Evolutionary conservation across 2,329 filamentous ascomycete genomes (phyloP).

Genomic region (Corynespora cassiicola): DNA sequence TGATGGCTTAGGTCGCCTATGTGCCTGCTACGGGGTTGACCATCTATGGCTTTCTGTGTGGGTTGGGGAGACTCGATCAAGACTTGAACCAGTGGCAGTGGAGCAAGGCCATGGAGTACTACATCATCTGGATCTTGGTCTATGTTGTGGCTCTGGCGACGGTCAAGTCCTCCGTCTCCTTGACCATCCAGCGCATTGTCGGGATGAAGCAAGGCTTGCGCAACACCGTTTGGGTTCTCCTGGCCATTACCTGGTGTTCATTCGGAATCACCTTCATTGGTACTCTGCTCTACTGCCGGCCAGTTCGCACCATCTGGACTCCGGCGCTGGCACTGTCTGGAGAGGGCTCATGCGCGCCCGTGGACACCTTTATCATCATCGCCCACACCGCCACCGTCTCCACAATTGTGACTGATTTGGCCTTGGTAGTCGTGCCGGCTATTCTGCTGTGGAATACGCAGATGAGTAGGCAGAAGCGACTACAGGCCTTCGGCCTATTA

Average conservation of each 20-base stretch:
- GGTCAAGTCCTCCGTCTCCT: constrained; percentile 30
- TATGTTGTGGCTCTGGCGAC: constrained; percentile 29
- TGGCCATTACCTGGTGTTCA: constrained; percentile 25
- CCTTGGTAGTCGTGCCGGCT: constrained; percentile 24
- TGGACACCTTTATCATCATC: constrained; percentile 25
- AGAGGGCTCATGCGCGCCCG: constrained; percentile 20
- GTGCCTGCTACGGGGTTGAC: constrained; percentile 17
- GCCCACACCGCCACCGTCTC: constrained; percentile 25
- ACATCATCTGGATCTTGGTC: constrained; percentile 31
- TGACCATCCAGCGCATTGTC: constrained; percentile 31
- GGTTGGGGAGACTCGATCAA: constrained; percentile 22
- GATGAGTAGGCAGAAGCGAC: constrained; percentile 26
- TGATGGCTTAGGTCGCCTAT: constrained; percentile 26
- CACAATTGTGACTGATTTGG: constrained; percentile 27
- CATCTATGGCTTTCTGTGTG: constrained; percentile 21
- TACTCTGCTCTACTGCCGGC: constrained; percentile 24
- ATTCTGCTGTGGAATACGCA: constrained; percentile 31
- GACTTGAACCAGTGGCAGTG: constrained; percentile 28
- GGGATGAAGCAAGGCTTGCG: constrained; percentile 22
- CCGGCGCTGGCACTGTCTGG: constrained; percentile 16
- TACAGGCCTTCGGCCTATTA: constrained; percentile 27
- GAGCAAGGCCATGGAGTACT: constrained; percentile 25
- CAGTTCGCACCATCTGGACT: constrained; percentile 21
- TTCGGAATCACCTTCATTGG: constrained; percentile 29
- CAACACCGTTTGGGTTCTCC: constrained; percentile 20